Base-by-base conservation (phyloP, 768 basidiomycete species). In the Tulasnella sp. region DNA sequence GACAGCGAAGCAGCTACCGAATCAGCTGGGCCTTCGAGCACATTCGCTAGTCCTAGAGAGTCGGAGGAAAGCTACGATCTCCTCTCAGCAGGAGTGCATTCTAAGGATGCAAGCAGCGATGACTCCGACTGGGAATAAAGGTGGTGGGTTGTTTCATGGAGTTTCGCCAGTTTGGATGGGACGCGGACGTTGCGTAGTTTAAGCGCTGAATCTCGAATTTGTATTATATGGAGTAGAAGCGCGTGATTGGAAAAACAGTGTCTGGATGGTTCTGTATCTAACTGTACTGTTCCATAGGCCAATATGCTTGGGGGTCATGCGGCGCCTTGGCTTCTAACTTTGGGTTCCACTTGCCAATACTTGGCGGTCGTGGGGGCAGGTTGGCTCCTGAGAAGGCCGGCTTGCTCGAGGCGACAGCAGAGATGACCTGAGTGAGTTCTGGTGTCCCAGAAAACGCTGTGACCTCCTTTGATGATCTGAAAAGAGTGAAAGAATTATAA, bases 241-340 rank as follows among this genome's bases (percentile, higher is more conserved):
- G 19, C 4, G n/a, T 34, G 13, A 29, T 13, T 30, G 51, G 19
- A 7, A 7, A 5, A 48, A 26, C 19, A 29, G 51, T 13, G 27
- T 13, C n/a, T 56, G 41, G 19, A 56, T 13, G 38, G 42, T 34
- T 34, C 9, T 48, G 34, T 8, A 24, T 61, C 64, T 68, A 71
- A 27, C 65, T 68, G 64, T 69, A 72, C 45, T 69, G 66, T 26
- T 69, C 65, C 72, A 73, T 73, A 10, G 72, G 72, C 66, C 89
- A 95, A 72, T 93, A 93, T 2, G 85, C 75, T 67, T 84, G 70
- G 45, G 84, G 82, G 61, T 84, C 83, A 68, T 93, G 90, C 19
- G 92, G 92, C n/a, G 88, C 82, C 66, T 86, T 80, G 2, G 81
- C 81, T 1, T 86, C 80, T 44, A 76, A 72, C 68, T 83, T 72